Evolutionary conservation across 2,329 filamentous ascomycete genomes (phyloP).

Genomic region (Pestalotiopsis sp.): DNA sequence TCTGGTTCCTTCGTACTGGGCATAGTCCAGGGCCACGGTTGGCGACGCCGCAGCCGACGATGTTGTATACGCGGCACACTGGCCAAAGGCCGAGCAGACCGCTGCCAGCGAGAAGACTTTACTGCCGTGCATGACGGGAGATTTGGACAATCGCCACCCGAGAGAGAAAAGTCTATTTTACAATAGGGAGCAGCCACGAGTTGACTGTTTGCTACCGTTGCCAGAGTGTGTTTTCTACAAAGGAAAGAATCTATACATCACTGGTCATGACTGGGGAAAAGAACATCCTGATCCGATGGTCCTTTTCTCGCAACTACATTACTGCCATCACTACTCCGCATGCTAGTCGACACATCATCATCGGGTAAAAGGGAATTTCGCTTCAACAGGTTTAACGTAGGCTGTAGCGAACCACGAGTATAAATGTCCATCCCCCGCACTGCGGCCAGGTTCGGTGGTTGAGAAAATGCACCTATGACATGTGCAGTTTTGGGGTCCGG

Average conservation of each 20-base stretch:
- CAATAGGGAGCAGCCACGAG: background rate
- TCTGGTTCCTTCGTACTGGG: background rate
- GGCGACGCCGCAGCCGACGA: background rate
- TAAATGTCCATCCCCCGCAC: background rate
- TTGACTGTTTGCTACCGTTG: background rate
- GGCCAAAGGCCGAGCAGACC: background rate
- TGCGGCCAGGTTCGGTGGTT: background rate
- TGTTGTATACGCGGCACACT: background rate
- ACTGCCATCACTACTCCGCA: too few relatives aligned
- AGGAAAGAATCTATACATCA: too few relatives aligned
- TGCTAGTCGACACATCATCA: background rate
- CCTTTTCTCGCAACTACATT: too few relatives aligned
- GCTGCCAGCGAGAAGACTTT: background rate
- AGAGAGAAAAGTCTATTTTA: too few relatives aligned
- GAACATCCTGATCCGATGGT: too few relatives aligned
- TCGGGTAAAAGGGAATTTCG: background rate
- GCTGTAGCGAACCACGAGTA: background rate
- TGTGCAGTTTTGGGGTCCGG: background rate
- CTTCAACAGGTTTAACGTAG: background rate
- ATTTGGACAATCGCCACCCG: too few relatives aligned
- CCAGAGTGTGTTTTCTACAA: background rate
- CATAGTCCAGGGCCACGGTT: conserved; percentile 1
- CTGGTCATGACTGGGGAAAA: too few relatives aligned
- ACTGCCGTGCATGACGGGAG: background rate
- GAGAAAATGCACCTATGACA: background rate